Base-by-base conservation (phyloP, 108 stramenopile species). In the Fistulifera pelliculosa region DNA sequence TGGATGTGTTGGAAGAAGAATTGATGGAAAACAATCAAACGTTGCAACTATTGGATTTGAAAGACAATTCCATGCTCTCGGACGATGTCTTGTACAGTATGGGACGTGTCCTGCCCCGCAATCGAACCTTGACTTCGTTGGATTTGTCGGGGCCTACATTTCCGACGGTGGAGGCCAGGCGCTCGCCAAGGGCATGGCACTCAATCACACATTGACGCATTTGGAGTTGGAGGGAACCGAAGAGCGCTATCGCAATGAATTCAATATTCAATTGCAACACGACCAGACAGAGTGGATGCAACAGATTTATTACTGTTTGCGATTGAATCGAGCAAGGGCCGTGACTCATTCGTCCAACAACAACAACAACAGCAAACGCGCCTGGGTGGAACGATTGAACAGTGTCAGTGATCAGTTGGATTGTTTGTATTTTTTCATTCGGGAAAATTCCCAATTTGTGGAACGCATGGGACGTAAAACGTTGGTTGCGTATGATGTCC, bases 31-130 rank as follows among this genome's bases (percentile, higher is more conserved):
- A 27, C 56, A 57, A 57, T 16, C n/a, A 6, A 10, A 45, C 23
- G 5, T 45, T 57, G 41, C n/a, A 13, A 21, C 15, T 45, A 5
- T 27, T 57, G 56, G 56, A 57, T 45, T 23, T 57, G n/a, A 57
- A 57, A 41, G 25, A 45, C 24, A 57, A 57, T 22, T 6, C 31
- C 3, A 4, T 19, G 8, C 22, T 57, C 2, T 44, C 42, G 17
- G 56, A 57, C 42, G 56, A 57, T 45, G 56, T 41, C 42, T 40
- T 57, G 22, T 57, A 40, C 26, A 44, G 41, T 11, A 42, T 57
- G 41, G 56, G 41, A n/a, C 25, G 21, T 6, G 25, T 26, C 19
- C 6, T 57, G 1, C 56, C 42, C 6, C 41, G 21, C 56, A 57
- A 57, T 18, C 3, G 7, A 1, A 57, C 56, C n/a, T 44, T 57